These are phyloP conservation scores for Diaporthe helianthi DNA, from an alignment of 2,329 filamentous ascomycete genomes.

Conservation along the genomic window DNA sequence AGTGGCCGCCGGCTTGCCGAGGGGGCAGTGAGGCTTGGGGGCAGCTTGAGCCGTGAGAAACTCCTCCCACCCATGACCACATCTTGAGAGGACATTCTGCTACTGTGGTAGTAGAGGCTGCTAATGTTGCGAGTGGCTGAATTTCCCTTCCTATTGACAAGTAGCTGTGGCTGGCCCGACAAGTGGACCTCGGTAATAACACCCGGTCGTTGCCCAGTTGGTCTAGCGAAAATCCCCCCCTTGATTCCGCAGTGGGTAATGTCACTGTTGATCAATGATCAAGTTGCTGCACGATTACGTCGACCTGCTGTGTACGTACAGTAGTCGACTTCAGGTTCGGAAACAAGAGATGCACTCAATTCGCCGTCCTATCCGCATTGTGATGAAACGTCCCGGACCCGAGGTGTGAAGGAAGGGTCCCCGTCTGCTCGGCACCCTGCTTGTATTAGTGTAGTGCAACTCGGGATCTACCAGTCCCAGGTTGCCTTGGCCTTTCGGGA, in stretches of 20 bases:
- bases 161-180: background rate
- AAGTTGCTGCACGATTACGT: background rate
- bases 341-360: background rate
- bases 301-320: background rate
- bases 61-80: too few relatives aligned
- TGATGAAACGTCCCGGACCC: slow-evolving; percentile 21
- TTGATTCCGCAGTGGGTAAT: background rate
- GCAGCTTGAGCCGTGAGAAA: too few relatives aligned
- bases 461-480: slow-evolving; percentile 17
- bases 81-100: background rate
- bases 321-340: background rate
- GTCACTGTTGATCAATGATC: too few relatives aligned
- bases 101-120: background rate
- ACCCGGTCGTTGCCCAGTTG: background rate
- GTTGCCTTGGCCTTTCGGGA: slow-evolving; percentile 4
- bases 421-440: too few relatives aligned
- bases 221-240: background rate
- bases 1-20: background rate
- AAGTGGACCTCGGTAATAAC: background rate
- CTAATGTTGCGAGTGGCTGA: background rate
- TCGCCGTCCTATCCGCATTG: background rate
- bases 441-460: slow-evolving; percentile 5
- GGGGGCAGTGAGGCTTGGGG: too few relatives aligned
- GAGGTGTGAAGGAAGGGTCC: too few relatives aligned
- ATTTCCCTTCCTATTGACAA: too few relatives aligned